Evolutionary conservation across 2,329 filamentous ascomycete species (phyloP).

Genomic region (Ophidiomyces ophidiicola): DNA sequence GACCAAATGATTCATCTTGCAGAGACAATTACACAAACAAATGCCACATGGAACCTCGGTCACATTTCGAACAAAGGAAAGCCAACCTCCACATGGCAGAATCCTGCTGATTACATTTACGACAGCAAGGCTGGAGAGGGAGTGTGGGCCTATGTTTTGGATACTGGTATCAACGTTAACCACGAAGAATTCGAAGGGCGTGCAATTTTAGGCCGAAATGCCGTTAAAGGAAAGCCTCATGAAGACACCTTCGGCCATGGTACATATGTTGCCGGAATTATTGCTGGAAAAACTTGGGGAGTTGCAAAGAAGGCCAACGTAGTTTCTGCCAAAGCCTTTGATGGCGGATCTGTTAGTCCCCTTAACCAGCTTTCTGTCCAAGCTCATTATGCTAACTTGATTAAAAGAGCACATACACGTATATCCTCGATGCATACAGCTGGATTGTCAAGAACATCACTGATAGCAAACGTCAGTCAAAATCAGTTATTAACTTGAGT

Average conservation of each 20-base stretch:
- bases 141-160: constrained; percentile 12
- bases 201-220: constrained; percentile 10
- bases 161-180: constrained; percentile 11
- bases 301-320: constrained; percentile 13
- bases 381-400: not conserved
- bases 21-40: constrained; percentile 3
- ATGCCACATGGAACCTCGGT: constrained; percentile 9
- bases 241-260: constrained; percentile 11
- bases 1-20: constrained; percentile 10
- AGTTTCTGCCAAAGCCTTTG: constrained; percentile 11
- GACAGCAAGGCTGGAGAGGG: constrained; percentile 11
- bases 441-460: constrained; percentile 13
- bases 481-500: constrained; percentile 12
- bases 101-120: constrained; percentile 7
- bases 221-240: constrained; percentile 7
- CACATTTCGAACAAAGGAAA: constrained; percentile 11
- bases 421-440: constrained; percentile 12
- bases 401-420: constrained; percentile 9
- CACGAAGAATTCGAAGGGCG: constrained; percentile 12
- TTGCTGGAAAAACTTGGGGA: constrained; percentile 10
- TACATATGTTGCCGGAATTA: constrained; percentile 11
- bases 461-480: constrained; percentile 7
- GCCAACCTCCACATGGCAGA: not conserved
- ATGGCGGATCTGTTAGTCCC: constrained; percentile 7
- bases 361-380: not conserved